Evolutionary conservation across 257 asterid genomes (phyloP).

Genomic region (Ehretia macrophylla): DNA sequence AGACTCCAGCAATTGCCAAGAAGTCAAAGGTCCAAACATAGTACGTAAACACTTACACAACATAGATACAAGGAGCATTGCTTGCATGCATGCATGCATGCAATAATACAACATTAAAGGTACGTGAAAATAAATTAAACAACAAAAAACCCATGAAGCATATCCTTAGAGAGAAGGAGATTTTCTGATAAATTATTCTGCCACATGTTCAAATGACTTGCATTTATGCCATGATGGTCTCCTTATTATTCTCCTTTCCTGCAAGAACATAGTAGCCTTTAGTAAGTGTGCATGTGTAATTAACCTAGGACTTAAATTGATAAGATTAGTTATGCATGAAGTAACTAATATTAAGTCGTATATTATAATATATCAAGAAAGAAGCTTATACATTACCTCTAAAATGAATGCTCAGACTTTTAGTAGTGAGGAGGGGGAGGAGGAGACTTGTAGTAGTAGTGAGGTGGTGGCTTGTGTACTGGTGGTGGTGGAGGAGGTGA

Average conservation of each 20-base stretch:
- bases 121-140: not conserved
- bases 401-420: not conserved
- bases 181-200: not conserved
- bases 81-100: not conserved
- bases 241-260: not conserved
- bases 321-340: too few relatives aligned
- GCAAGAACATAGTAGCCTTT: not conserved
- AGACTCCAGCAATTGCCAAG: too few relatives aligned
- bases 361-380: too few relatives aligned
- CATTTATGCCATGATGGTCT: not conserved
- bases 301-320: too few relatives aligned
- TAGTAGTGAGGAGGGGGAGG: slow-evolving; percentile 5
- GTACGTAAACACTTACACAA: not conserved
- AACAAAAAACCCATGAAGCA: not conserved
- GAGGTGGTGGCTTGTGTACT: slow-evolving; percentile 3
- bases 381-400: not conserved
- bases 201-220: not conserved
- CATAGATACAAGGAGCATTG: not conserved
- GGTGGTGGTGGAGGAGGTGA: not conserved
- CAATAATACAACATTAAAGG: not conserved
- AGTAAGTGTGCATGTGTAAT: not conserved
- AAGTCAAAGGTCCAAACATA: too few relatives aligned
- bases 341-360: too few relatives aligned
- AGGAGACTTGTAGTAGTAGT: not conserved
- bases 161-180: not conserved